Base-by-base conservation (phyloP, 352 stramenopile genomes). In the Pythium brachiatum region DNA sequence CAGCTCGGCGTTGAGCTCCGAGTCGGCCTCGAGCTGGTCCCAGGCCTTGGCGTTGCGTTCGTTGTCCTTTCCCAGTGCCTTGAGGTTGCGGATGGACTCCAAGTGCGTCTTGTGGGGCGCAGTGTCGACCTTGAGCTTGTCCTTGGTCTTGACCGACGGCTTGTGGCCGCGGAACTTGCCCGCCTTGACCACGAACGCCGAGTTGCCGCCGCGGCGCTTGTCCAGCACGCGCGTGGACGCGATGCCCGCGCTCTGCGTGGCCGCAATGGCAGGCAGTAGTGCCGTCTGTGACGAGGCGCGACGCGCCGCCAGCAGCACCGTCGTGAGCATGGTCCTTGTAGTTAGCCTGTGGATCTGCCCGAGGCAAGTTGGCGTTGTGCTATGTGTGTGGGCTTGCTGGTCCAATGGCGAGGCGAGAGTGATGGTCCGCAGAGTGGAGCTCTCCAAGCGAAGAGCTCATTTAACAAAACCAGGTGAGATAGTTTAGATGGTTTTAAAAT, bases 161-260 rank as follows among this genome's bases (percentile, higher is more conserved):
- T 81, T 80, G 43, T 70, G 68, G 46, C 44, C 44, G 63, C 77
- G 83, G 68, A 75, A 79, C 63, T 78, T 75, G 46, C 74, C 75
- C 26, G 64, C 75, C 65, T 90, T 91, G 47, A 66, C 59, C 6
- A 81, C 75, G 58, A 88, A 90, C 26, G 76, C 84, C 27, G 84
- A 93, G 23, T 76, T 73, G 57, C 84, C 84, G 60, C 83, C 84
- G 36, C 78, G 81, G 39, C 84, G 81, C 77, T 91, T 91, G 29
- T 62, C 57, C 13, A 91, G 69, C 56, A 74, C 65, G 32, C 57
- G 63, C 32, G 69, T 78, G 36, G 74, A 68, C 50, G 75, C 74
- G 59, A 90, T 84, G 25, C 21, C 44, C 7, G 44, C 44, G 25
- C 23, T 29, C 34, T 25, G 43, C 41, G 55, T 48, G 18, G 13